Conservation (phyloP, 139 green algal genomes). For the Chlamydomonas incerta region DNA sequence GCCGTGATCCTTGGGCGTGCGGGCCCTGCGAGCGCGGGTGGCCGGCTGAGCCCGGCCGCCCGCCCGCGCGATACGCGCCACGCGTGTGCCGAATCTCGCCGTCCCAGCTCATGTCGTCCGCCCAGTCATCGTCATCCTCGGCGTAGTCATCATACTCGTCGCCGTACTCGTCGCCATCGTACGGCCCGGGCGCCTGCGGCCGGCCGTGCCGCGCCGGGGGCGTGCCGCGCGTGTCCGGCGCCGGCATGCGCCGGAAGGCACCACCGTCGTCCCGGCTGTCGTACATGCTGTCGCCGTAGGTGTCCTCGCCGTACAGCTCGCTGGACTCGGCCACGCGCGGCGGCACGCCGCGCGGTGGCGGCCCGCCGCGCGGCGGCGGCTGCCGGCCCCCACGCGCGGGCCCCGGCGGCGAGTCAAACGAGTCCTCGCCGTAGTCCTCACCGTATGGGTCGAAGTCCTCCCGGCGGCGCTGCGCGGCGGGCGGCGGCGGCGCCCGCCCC, state of each 20-base stretch:
- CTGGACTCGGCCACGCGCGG: background rate
- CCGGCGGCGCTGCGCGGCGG: background rate
- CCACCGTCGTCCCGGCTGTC: background rate
- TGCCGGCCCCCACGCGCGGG: background rate
- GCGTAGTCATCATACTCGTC: conserved; percentile 11
- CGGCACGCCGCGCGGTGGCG: conserved; percentile 4
- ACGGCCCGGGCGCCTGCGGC: background rate
- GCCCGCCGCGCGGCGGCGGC: background rate
- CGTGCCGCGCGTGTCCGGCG: background rate
- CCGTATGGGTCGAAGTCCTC: background rate
- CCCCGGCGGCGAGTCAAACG: conserved; percentile 1
- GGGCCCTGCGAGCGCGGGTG: conserved; percentile 4
- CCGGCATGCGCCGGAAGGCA: conserved; percentile 11
- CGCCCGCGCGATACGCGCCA: background rate
- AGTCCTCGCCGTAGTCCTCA: background rate
- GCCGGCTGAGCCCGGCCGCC: background rate
- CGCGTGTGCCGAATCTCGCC: background rate
- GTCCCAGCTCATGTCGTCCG: conserved; percentile 28
- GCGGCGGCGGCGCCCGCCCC: background rate
- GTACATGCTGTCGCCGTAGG: background rate
- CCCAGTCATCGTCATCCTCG: conserved; percentile 15
- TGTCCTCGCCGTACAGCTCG: background rate
- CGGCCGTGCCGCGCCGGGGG: background rate
- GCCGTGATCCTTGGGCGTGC: background rate
- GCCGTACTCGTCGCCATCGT: background rate